Percentiles rank a stretch among this genome's conserved stretches.
Evolutionary conservation across 805 yeast species (phyloP).

Genomic region (Metschnikowia bowlesiae): DNA sequence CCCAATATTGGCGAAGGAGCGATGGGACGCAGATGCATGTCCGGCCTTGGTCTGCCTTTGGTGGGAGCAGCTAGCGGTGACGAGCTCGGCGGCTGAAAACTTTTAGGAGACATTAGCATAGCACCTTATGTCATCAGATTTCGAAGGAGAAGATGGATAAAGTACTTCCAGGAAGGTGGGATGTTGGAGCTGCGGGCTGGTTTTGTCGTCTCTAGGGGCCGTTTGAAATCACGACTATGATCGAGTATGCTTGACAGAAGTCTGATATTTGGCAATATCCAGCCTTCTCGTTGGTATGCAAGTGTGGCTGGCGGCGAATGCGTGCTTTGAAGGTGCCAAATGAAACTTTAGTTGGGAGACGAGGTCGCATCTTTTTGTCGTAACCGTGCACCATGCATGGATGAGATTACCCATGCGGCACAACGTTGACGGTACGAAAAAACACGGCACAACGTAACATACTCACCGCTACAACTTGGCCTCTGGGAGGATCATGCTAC

Average conservation of each 20-base stretch:
- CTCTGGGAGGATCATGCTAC: neutral
- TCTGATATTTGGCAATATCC: too few relatives aligned
- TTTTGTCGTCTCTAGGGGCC: neutral
- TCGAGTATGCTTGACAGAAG: too few relatives aligned
- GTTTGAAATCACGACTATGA: neutral
- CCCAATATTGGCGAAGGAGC: constrained; percentile 3
- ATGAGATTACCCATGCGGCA: constrained; percentile 1
- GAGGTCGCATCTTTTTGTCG: constrained; percentile 1
- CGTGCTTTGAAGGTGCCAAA: neutral
- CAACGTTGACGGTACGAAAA: neutral
- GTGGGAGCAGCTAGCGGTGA: constrained; percentile 14
- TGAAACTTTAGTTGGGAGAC: neutral
- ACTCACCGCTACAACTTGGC: neutral
- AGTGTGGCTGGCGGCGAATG: neutral
- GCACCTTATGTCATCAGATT: neutral
- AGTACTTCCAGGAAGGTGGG: neutral
- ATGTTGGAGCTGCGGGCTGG: neutral
- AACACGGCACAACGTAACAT: neutral
- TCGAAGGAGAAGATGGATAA: neutral
- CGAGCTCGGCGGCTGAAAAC: constrained; percentile 18
- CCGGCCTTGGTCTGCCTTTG: neutral
- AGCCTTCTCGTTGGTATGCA: neutral
- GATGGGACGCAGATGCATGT: neutral
- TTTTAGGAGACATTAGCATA: constrained; percentile 9
- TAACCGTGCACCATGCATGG: constrained; percentile 2